Evolutionary conservation across 2,329 filamentous ascomycete genomes (phyloP).

Genomic region (Diplodia seriata): DNA sequence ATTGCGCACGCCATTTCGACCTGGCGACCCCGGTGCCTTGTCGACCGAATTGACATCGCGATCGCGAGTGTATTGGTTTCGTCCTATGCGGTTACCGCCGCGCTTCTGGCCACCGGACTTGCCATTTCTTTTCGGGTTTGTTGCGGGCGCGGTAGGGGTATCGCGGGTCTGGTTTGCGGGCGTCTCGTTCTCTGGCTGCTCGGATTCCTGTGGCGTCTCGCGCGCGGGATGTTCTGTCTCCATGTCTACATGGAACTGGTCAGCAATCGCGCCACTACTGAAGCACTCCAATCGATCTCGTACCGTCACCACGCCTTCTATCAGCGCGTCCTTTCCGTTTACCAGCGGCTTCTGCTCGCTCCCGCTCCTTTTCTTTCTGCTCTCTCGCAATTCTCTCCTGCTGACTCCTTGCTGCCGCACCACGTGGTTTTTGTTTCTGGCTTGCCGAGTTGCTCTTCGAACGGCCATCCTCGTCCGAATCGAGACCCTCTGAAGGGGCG

Average conservation of each 20-base stretch:
- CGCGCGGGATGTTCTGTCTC: slow-evolving; percentile 41
- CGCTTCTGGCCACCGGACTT: slow-evolving; percentile 26
- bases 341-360: slow-evolving; percentile 74
- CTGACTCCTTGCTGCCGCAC: slow-evolving; percentile 57
- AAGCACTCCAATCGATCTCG: background rate
- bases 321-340: slow-evolving; percentile 85
- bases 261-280: slow-evolving; percentile 24
- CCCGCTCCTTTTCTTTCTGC: slow-evolving; percentile 71
- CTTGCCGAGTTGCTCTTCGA: slow-evolving; percentile 52
- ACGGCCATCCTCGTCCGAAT: slow-evolving; percentile 72
- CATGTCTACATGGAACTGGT: slow-evolving; percentile 38
- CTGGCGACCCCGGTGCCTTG: slow-evolving; percentile 23
- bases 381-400: slow-evolving; percentile 67
- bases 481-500: slow-evolving; percentile 54
- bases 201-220: slow-evolving; percentile 44
- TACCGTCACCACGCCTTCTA: slow-evolving; percentile 80
- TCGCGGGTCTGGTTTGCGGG: slow-evolving; percentile 19
- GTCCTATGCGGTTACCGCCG: slow-evolving; percentile 41
- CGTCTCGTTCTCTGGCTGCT: slow-evolving; percentile 35
- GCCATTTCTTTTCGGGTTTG: slow-evolving; percentile 18
- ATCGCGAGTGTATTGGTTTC: slow-evolving; percentile 49
- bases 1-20: slow-evolving; percentile 12
- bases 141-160: slow-evolving; percentile 23
- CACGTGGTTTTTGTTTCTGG: slow-evolving; percentile 53
- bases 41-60: slow-evolving; percentile 26